phyloP scores from a whole-genome alignment of 768 basidiomycete species.

The Cystobasidium ongulense region DNA sequence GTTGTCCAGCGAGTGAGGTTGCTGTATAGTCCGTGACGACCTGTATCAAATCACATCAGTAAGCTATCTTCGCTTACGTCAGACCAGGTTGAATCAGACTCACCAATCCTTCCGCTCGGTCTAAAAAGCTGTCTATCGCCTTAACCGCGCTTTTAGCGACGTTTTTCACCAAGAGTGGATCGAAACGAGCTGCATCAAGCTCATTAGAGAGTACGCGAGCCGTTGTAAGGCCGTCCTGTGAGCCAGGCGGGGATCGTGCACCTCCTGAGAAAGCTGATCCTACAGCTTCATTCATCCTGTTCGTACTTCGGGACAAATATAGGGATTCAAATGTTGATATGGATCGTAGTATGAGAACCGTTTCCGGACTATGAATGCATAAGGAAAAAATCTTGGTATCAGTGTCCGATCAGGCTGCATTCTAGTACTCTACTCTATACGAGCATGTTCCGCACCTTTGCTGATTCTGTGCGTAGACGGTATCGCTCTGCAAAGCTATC shows the following conservation, averaged over 20 bases:
- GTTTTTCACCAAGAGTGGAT: constrained; percentile 71
- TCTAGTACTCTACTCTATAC: too few species aligned
- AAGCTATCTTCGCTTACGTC: not conserved
- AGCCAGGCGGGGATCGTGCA: constrained; percentile 59
- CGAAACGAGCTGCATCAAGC: constrained; percentile 82
- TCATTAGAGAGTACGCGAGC: constrained; percentile 78
- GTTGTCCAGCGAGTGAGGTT: constrained; percentile 63
- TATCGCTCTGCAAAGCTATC: constrained; percentile 91
- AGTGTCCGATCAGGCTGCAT: too few species aligned
- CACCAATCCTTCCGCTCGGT: constrained; percentile 63
- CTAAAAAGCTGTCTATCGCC: constrained; percentile 61
- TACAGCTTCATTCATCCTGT: constrained; percentile 73
- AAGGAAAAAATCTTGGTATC: too few species aligned
- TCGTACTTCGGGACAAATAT: constrained; percentile 77
- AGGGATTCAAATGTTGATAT: constrained; percentile 73
- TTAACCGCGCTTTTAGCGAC: constrained; percentile 66
- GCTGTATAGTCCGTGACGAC: constrained; percentile 68
- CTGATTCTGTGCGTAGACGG: constrained; percentile 68
- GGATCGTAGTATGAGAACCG: constrained; percentile 73
- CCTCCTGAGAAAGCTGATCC: constrained; percentile 59
- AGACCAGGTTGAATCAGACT: constrained; percentile 42
- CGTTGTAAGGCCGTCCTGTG: constrained; percentile 66
- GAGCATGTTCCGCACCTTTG: constrained; percentile 66
- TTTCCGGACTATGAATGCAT: constrained; percentile 63
- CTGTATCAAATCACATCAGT: constrained; percentile 47